Percentiles rank a stretch among this genome's conserved stretches.
phyloP scores from a whole-genome alignment of 2,329 filamentous ascomycete species.

The Colletotrichum navitas region DNA sequence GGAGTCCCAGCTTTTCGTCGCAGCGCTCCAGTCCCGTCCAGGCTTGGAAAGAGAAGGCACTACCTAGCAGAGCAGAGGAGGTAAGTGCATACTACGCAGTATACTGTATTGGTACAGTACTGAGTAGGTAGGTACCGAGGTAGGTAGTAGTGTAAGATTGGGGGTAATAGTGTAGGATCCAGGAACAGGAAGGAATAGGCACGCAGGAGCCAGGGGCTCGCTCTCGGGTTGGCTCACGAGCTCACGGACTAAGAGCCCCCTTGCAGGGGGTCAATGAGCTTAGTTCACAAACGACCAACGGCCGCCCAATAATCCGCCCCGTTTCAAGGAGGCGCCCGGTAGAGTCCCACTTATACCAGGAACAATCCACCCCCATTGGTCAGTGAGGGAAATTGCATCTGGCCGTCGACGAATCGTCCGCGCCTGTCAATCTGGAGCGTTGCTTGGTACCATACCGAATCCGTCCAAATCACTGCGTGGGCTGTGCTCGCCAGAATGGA shows the following conservation, averaged over 20 bases:
- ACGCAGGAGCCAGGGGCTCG: slow-evolving; percentile 3
- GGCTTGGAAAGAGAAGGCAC: too few relatives aligned
- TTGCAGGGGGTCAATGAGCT: slow-evolving; percentile 39
- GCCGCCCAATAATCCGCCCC: slow-evolving; percentile 35
- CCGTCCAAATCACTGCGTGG: slow-evolving; percentile 20
- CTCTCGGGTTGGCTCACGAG: slow-evolving; percentile 26
- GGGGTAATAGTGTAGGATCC: not conserved
- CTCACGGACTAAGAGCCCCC: slow-evolving; percentile 20
- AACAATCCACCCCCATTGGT: slow-evolving; percentile 15
- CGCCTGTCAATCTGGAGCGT: slow-evolving; percentile 40
- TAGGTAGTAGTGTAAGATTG: not conserved
- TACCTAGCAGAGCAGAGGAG: too few relatives aligned
- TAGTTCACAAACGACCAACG: slow-evolving; percentile 38
- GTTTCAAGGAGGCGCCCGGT: slow-evolving; percentile 20
- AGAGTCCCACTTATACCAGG: slow-evolving; percentile 3
- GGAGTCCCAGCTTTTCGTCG: slow-evolving; percentile 21
- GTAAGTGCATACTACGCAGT: too few relatives aligned
- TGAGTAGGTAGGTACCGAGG: too few relatives aligned
- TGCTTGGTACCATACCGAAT: slow-evolving; percentile 16
- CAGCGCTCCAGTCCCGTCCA: not conserved
- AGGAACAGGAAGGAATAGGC: not conserved
- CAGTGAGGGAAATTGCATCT: slow-evolving; percentile 40
- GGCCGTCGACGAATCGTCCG: slow-evolving; percentile 38
- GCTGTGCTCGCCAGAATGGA: slow-evolving; percentile 40
- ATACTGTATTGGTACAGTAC: too few relatives aligned